A percentile compares a stretch with the other conserved stretches of the same genome.
phyloP scores from a whole-genome alignment of 345 rosid genomes.

The Reutealis trisperma region DNA sequence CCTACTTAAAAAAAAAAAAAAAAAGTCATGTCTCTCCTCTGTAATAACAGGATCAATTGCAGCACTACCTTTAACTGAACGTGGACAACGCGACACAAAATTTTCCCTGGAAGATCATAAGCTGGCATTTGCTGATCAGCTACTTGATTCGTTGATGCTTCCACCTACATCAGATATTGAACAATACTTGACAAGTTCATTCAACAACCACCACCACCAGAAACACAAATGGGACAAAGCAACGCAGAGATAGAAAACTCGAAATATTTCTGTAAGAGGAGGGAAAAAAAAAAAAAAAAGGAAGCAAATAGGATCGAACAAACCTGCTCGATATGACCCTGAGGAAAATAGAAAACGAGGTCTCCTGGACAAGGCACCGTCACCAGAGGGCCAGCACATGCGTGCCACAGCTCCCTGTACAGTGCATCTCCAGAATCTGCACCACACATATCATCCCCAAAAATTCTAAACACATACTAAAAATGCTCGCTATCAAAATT shows the following conservation, averaged over 20 bases:
- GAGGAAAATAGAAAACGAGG: conserved; percentile 84
- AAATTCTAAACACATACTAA: neutral
- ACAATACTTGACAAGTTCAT: neutral
- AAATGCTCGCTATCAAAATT: neutral
- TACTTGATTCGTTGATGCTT: conserved; percentile 74
- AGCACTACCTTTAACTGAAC: conserved; percentile 59
- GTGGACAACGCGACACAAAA: conserved; percentile 76
- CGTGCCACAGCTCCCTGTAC: conserved; percentile 86
- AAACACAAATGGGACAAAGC: neutral
- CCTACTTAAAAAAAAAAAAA: neutral
- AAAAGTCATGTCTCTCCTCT: neutral
- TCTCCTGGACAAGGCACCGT: conserved; percentile 73
- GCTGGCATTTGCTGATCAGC: conserved; percentile 82
- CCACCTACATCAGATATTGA: conserved; percentile 47
- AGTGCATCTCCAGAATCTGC: conserved; percentile 66
- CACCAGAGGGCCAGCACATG: conserved; percentile 91
- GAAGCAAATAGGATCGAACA: neutral
- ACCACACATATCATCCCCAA: neutral
- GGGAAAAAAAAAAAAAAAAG: no score
- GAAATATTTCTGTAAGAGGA: neutral
- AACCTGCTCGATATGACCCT: conserved; percentile 96
- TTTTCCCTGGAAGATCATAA: conserved; percentile 63
- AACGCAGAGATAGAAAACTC: neutral
- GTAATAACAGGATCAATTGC: neutral
- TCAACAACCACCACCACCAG: neutral